These are phyloP conservation scores for Mycotypha africana DNA, from an alignment of 371 early-diverging fungal species.

Conservation along the genomic window DNA sequence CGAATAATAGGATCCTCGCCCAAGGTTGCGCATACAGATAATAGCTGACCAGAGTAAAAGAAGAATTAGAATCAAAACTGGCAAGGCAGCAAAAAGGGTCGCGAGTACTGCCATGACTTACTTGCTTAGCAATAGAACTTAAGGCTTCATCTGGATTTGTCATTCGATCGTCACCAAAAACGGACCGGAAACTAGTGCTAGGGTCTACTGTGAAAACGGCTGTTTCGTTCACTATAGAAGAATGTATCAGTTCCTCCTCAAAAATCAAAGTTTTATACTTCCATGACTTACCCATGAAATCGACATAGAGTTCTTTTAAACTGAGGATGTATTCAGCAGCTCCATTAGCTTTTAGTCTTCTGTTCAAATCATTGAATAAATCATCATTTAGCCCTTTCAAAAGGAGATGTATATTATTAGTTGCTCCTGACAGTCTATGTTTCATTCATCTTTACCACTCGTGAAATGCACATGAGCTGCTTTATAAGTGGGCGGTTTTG, in stretches of 20 bases:
- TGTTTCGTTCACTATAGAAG: slow-evolving; percentile 62
- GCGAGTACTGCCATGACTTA: no score
- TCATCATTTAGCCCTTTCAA: slow-evolving; percentile 75
- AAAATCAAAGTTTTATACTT: neutral
- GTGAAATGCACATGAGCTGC: slow-evolving; percentile 83
- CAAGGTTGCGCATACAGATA: slow-evolving; percentile 71
- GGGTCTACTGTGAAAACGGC: slow-evolving; percentile 77
- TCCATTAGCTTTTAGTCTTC: slow-evolving; percentile 48
- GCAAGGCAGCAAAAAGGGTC: no score
- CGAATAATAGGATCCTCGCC: slow-evolving; percentile 87
- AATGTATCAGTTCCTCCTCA: neutral
- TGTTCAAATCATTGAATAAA: slow-evolving; percentile 50
- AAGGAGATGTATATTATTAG: slow-evolving; percentile 28
- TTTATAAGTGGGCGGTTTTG: slow-evolving; percentile 60
- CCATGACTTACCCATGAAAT: slow-evolving; percentile 58
- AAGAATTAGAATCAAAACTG: no score
- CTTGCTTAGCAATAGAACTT: slow-evolving; percentile 66
- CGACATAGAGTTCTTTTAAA: slow-evolving; percentile 75
- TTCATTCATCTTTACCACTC: slow-evolving; percentile 44
- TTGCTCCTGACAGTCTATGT: no score
- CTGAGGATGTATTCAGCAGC: slow-evolving; percentile 58
- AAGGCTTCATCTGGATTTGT: slow-evolving; percentile 53
- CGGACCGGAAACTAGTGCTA: slow-evolving; percentile 55
- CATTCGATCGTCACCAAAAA: slow-evolving; percentile 46
- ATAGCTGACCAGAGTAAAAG: slow-evolving; percentile 46